Evolutionary conservation across 106 monocot species (phyloP).

Genomic region (Chionographis japonica): DNA sequence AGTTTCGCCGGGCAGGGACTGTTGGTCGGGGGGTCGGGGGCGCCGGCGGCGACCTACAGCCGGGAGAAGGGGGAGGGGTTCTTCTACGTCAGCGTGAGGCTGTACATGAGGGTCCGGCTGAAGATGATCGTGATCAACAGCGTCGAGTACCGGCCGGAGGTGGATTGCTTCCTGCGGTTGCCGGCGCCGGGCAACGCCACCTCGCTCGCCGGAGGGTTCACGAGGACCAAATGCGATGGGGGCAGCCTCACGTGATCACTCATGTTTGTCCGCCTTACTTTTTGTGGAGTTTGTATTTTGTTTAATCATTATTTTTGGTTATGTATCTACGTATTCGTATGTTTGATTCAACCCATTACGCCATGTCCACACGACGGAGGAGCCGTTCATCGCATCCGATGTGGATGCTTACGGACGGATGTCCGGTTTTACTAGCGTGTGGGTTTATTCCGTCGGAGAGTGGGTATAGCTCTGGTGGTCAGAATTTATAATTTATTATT

Average conservation of each 20-base stretch:
- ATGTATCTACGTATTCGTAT: no score
- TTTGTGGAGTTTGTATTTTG: no score
- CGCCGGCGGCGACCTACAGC: not conserved
- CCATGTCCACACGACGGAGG: no score
- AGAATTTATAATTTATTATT: no score
- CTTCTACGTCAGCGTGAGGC: constrained; percentile 10
- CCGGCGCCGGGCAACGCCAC: constrained; percentile 10
- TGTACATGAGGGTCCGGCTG: constrained; percentile 21
- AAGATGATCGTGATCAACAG: constrained; percentile 25
- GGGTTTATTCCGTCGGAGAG: no score
- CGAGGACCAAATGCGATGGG: constrained; percentile 11
- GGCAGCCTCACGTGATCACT: constrained; percentile 3
- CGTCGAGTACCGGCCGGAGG: constrained; percentile 21
- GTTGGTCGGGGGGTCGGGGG: constrained; percentile 1
- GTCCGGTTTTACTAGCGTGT: no score
- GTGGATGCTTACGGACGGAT: no score
- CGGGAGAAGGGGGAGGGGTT: constrained; percentile 22
- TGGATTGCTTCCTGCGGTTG: constrained; percentile 19
- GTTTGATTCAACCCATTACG: no score
- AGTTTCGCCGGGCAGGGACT: constrained; percentile 2
- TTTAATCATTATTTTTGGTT: no score
- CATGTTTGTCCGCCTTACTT: no score
- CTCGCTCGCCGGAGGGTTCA: constrained; percentile 6
- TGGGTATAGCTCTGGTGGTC: no score
- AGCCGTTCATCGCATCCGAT: no score